Base-by-base conservation (phyloP, 179 eudicot species). In the Spergularia azorica region DNA sequence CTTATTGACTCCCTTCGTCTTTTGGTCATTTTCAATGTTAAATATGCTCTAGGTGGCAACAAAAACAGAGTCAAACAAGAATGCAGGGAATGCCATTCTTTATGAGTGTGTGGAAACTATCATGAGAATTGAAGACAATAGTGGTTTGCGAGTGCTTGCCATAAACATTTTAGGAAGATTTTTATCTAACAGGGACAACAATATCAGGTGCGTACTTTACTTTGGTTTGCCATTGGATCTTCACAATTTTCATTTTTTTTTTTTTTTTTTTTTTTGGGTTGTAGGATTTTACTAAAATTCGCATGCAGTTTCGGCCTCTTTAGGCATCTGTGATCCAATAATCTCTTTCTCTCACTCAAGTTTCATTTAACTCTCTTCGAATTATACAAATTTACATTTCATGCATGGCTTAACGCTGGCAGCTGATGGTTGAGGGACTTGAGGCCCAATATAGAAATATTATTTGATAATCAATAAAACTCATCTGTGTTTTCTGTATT, bases 81-180 rank as follows among this genome's bases (percentile, higher is more conserved):
- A 93, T 86, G 95, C 94, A 16, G 99, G 99, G 57, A 91, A 95
- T 83, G 99, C 99, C 51, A 95, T 95, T 71, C 94, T 95, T 50
- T 95, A 95, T 80, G 97, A 93, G 82, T 95, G 99, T 84, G 99
- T 94, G 79, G 95, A 87, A 85, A 90, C 98, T 16, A 95, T 95
- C 75, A 95, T 94, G 98, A 79, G 88, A 77, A 87, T 95, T 82
- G 97, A 95, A 88, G 99, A 93, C 84, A 93, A 85, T 80, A 86
- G 99, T 77, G 99, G 99, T 72, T 84, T 95, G 86, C 88, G 99
- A 70, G 97, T 93, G 72, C 97, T 95, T 79, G 99, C 99, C 56
- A 91, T 95, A 73, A 95, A 95, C 84, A 95, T 95, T 70, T 78
- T 95, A 84, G 99, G 99, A 82, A 92, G 98, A 85, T 95, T 95